Conservation (phyloP, 2,329 filamentous ascomycete species). For the Arthrobotrys entomopaga region DNA sequence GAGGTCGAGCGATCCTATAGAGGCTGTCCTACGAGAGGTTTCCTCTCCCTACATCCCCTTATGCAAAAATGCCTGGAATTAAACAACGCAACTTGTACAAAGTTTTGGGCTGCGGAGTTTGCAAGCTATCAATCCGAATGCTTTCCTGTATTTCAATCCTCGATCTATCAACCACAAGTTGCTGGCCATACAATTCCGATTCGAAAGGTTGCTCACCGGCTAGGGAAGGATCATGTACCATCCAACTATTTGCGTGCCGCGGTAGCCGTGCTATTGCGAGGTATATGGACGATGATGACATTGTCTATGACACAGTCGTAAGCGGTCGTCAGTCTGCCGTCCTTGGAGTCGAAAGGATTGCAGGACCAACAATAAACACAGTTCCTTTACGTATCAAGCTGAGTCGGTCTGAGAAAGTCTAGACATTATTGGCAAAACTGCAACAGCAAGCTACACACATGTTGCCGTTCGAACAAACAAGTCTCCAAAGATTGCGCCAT, state of each 20-base stretch:
- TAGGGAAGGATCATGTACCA: neutral
- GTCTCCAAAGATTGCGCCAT: slow-evolving; percentile 58
- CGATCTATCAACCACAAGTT: neutral
- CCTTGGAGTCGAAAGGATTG: slow-evolving; percentile 58
- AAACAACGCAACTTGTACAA: neutral
- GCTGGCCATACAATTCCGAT: neutral
- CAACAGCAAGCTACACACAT: slow-evolving; percentile 56
- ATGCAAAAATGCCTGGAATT: neutral
- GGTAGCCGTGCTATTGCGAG: slow-evolving; percentile 19
- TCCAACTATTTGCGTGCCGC: neutral
- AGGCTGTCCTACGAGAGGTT: neutral
- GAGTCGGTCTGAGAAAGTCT: too few relatives aligned
- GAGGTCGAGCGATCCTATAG: neutral
- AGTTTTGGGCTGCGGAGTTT: neutral
- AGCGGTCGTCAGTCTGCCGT: slow-evolving; percentile 59
- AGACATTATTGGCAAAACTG: slow-evolving; percentile 54
- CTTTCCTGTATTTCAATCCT: neutral
- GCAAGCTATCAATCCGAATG: neutral
- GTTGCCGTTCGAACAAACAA: slow-evolving; percentile 57
- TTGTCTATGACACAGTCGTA: slow-evolving; percentile 60
- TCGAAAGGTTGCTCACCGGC: neutral
- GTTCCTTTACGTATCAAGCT: slow-evolving; percentile 59
- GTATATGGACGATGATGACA: slow-evolving; percentile 53
- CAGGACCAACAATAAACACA: slow-evolving; percentile 60
- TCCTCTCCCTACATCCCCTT: neutral